phyloP scores from a whole-genome alignment of 169 alveolate species.

The Condylostoma magnum region DNA sequence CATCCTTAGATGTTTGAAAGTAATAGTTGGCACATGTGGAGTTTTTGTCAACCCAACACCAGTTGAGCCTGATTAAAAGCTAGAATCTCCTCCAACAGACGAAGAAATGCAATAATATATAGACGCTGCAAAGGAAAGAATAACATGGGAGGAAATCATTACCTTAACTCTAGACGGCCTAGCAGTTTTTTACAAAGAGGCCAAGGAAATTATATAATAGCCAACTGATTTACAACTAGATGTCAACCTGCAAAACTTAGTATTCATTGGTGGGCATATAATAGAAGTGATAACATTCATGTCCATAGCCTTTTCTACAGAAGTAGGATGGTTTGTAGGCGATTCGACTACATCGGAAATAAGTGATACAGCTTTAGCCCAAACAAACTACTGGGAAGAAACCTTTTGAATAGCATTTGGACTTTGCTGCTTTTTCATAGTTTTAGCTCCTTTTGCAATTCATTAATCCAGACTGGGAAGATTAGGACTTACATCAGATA shows the following conservation, averaged over 20 bases:
- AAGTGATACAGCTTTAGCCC: not conserved
- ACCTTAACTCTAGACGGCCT: not conserved
- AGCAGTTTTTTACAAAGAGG: not conserved
- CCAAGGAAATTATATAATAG: not conserved
- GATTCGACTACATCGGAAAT: not conserved
- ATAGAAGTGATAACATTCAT: not conserved
- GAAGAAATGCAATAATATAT: not conserved
- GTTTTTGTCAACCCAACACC: not conserved
- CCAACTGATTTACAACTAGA: not conserved
- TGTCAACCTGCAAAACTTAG: not conserved
- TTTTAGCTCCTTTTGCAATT: not conserved
- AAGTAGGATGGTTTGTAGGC: not conserved
- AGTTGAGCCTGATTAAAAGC: not conserved
- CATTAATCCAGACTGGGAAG: not conserved
- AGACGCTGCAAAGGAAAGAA: not conserved
- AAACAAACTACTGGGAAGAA: not conserved
- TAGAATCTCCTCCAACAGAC: not conserved
- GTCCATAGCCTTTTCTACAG: not conserved
- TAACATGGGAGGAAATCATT: not conserved
- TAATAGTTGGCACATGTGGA: not conserved
- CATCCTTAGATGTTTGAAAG: not conserved
- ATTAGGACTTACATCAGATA: conserved; percentile 16
- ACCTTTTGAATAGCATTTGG: conserved; percentile 12
- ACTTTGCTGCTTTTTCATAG: not conserved
- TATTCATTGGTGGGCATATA: not conserved